Conservation (phyloP, 306 rosid species). For the Casuarina cunninghamiana region DNA sequence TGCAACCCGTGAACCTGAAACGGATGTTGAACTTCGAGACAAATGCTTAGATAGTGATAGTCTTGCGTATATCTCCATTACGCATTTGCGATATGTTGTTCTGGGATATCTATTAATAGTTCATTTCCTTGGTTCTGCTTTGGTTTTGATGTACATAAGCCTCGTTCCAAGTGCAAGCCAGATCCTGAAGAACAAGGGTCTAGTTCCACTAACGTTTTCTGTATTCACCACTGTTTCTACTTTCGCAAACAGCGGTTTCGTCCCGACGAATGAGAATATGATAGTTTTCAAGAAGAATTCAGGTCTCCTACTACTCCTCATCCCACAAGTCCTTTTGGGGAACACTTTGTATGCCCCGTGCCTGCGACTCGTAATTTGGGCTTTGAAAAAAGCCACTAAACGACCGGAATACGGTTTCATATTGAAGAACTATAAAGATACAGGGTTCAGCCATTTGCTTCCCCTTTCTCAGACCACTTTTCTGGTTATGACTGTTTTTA, state of each 20-base stretch:
- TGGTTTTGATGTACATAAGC: conserved; percentile 27
- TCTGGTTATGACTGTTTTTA: conserved; percentile 41
- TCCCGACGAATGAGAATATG: conserved; percentile 87
- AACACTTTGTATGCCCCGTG: conserved; percentile 60
- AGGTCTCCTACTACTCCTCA: conserved; percentile 52
- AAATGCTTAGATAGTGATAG: neutral
- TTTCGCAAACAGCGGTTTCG: conserved; percentile 65
- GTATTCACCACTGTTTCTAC: conserved; percentile 56
- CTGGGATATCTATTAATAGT: conserved; percentile 27
- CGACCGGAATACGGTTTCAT: conserved; percentile 48
- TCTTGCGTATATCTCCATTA: conserved; percentile 22
- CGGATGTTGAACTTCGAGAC: too few species aligned
- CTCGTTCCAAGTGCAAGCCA: conserved; percentile 33
- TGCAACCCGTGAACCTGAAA: too few species aligned
- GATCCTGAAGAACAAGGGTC: conserved; percentile 36
- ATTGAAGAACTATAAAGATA: conserved; percentile 33
- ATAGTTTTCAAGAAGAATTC: conserved; percentile 68
- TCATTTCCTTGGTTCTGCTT: conserved; percentile 35
- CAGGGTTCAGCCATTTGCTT: conserved; percentile 49
- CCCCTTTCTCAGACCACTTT: conserved; percentile 39
- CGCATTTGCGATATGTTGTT: conserved; percentile 26
- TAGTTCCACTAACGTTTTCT: conserved; percentile 49
- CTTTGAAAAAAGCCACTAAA: conserved; percentile 29
- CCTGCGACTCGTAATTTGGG: conserved; percentile 45
- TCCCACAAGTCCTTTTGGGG: conserved; percentile 46